Evolutionary conservation across 192 early-diverging fungal genomes (phyloP).

Genomic region (Dispira simplex): DNA sequence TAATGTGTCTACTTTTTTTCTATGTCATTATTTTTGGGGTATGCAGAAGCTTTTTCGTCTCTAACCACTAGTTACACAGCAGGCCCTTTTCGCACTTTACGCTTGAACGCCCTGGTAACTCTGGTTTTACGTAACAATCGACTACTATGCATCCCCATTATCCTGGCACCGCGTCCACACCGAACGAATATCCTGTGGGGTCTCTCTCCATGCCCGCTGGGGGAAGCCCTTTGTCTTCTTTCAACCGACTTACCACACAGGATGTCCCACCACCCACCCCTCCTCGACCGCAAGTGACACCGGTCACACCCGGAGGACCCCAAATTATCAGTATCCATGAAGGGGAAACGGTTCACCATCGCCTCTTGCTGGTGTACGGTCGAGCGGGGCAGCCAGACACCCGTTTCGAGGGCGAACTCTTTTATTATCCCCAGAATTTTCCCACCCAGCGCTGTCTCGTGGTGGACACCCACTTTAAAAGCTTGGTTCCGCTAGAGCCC

Average conservation of each 20-base stretch:
- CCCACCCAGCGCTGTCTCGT: conserved; percentile 33
- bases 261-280: neutral
- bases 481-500: conserved; percentile 35
- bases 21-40: too few species aligned
- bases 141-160: neutral
- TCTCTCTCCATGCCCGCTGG: too few species aligned
- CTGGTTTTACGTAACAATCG: too few species aligned
- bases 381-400: conserved; percentile 17
- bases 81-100: too few species aligned
- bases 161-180: too few species aligned
- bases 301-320: neutral
- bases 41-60: too few species aligned
- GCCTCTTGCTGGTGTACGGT: conserved; percentile 26
- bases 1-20: too few species aligned
- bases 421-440: conserved; percentile 15
- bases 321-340: conserved; percentile 16
- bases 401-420: conserved; percentile 11
- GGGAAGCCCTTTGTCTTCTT: too few species aligned
- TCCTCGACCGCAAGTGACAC: neutral
- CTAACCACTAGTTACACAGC: too few species aligned
- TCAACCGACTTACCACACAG: neutral
- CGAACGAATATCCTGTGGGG: too few species aligned
- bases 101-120: too few species aligned
- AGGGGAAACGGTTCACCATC: conserved; percentile 28
- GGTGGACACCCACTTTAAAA: conserved; percentile 40